Conservation (phyloP, 345 rosid species). For the Eucalyptus viminalis region DNA sequence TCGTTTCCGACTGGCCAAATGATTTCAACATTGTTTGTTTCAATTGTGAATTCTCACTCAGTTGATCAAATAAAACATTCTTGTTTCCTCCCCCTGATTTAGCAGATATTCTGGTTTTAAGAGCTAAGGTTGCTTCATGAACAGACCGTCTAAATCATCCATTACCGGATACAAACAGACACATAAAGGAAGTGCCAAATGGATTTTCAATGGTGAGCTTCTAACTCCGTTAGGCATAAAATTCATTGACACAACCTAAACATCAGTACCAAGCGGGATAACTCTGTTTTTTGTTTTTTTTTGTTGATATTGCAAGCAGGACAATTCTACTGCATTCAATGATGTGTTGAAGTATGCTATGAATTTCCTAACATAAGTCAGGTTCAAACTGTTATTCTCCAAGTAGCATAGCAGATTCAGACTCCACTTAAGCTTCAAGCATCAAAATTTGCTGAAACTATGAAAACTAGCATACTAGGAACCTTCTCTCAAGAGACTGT, state of each 20-base stretch:
- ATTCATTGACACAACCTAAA: background rate
- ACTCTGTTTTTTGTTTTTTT: too few relatives aligned
- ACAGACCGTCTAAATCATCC: background rate
- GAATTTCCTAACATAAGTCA: background rate
- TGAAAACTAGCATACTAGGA: background rate
- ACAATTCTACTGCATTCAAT: background rate
- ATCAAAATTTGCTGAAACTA: background rate
- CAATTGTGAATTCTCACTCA: background rate
- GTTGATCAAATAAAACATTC: background rate
- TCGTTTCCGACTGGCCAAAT: background rate
- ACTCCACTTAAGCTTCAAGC: background rate
- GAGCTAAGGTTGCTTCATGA: background rate
- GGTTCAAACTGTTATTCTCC: background rate
- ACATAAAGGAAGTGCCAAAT: background rate
- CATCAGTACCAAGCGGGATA: background rate
- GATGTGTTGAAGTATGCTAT: background rate
- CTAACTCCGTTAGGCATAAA: background rate
- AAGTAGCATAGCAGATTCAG: background rate
- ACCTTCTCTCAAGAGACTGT: background rate
- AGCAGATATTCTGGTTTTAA: background rate
- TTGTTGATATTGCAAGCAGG: background rate
- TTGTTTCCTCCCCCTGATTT: background rate
- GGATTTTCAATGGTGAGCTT: background rate
- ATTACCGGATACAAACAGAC: background rate
- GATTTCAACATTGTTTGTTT: background rate